phyloP scores from a whole-genome alignment of 495 filamentous ascomycete genomes.

The Halenospora varia region DNA sequence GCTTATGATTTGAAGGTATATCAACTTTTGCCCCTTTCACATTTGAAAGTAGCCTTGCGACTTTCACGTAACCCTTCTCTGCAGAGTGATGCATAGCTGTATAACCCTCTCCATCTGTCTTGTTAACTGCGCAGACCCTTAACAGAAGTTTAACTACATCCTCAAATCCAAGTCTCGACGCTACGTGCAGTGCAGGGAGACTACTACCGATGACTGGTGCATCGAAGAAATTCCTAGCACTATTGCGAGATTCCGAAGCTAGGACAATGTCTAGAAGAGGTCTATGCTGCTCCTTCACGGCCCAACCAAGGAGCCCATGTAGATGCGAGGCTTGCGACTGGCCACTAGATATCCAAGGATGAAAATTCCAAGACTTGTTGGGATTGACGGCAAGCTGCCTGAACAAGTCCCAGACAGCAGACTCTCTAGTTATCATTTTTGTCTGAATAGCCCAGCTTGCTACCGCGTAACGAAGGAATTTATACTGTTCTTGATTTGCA shows the following conservation, averaged over 20 bases:
- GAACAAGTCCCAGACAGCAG: not conserved
- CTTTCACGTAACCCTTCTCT: not conserved
- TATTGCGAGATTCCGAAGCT: not conserved
- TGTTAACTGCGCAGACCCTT: not conserved
- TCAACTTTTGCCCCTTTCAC: not conserved
- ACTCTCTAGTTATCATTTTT: not conserved
- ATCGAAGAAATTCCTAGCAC: not conserved
- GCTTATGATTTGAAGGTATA: not conserved
- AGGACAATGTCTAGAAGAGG: not conserved
- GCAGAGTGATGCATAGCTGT: not conserved
- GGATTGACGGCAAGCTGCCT: not conserved
- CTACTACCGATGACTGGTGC: not conserved
- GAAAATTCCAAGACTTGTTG: not conserved
- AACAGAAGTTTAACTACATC: not conserved
- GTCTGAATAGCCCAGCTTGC: not conserved
- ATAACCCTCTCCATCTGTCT: not conserved
- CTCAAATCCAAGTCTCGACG: not conserved
- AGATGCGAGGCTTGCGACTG: not conserved
- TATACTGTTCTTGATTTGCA: not conserved
- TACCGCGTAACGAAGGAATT: not conserved
- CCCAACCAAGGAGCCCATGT: not conserved
- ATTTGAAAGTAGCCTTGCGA: not conserved
- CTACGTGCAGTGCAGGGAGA: not conserved
- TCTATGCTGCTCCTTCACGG: not conserved
- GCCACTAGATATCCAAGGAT: not conserved